Evolutionary conservation across 768 basidiomycete species (phyloP), one percentile per base, ranked within the genome.

Genomic region (Hygrophorus russula): DNA sequence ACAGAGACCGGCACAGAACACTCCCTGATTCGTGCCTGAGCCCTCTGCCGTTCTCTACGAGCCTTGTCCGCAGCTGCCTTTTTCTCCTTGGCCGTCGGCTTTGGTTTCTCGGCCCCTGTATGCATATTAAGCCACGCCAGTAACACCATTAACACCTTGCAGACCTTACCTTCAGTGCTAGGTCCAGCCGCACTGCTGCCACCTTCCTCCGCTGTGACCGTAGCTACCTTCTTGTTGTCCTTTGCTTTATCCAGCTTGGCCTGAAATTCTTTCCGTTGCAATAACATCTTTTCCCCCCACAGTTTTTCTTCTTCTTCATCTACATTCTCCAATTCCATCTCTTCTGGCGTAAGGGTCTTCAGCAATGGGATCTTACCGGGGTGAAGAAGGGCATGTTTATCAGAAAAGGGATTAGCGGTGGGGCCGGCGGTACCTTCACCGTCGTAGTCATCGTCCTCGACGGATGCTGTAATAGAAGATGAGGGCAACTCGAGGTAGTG

Each of bases 401-500:
- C 74, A 33, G 73, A 66, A 55, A 86, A 86, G 0, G 82, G 80
- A 50, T 85, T 85, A 15, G 49, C 19, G n/a, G 24, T 40, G 10
- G 18, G 2, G 32, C 29, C 19, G 33, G 40, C 8, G 34, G 28
- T 31, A 8, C 49, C 44, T 4, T 53, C 52, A 31, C 55, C 53
- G n/a, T 61, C 59, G 27, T 57, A 58, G 50, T 69, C 64, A 38
- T 69, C 61, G 47, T 69, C 63, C n/a, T n/a, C n/a, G n/a, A n/a
- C n/a, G n/a, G n/a, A n/a, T 30, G 68, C 64, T 31, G 61, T 62
- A 24, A 36, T 47, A 24, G 58, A 53, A 20, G 47, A 49, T 4
- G 59, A 52, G 8, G 61, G 54, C 11, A 61, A 60, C 56, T 87
- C 83, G 48, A 85, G 70, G 56, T 86, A 85, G 54, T 82, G 77